Evolutionary conservation across 352 stramenopile species (phyloP), one percentile per base, ranked within the genome.

Genomic region (Globisporangium middletonii): DNA sequence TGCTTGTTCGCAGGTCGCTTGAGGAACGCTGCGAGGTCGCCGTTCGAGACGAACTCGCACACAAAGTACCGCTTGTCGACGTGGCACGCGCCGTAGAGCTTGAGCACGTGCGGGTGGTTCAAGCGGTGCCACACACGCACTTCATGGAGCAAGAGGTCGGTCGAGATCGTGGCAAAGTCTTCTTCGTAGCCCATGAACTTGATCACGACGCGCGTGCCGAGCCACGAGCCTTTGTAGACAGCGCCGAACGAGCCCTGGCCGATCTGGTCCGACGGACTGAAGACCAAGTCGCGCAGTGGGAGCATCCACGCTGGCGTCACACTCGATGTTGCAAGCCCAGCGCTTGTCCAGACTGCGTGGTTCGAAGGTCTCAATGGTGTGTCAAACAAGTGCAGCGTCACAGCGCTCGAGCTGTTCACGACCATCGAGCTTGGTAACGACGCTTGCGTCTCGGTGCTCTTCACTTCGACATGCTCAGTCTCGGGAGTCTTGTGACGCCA

Each of bases 161-260:
- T 28, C 8, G 9, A 26, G 35, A 41, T 15, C 28, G 49, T 13
- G 35, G 11, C 15, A 30, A 30, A 26, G 48, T 53, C 48, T 0
- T 42, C 48, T 38, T 53, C 48, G 27, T 53, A 53, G 0, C 48
- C 48, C 48, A 53, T 53, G 44, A 53, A 43, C n/a, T 57, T 57
- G 13, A 57, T 30, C 26, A 57, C 51, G 0, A 57, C 51, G 3
- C 6, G 42, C 4, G 51, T 57, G 16, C 44, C 35, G 6, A 27
- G 37, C 51, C 51, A 57, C 15, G 19, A 33, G 16, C 33, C 51
- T 23, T 30, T 37, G 38, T 48, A 49, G 18, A 57, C 51, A 5
- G 16, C 37, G 2, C 51, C 51, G 37, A 49, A 57, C 26, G 51
- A 9, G n/a, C 51, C 51, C 11, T 45, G 12, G 38, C 38, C 38